These are phyloP conservation scores for Backusella australiensis DNA, from an alignment of 192 early-diverging fungal species.

Conservation along the genomic window DNA sequence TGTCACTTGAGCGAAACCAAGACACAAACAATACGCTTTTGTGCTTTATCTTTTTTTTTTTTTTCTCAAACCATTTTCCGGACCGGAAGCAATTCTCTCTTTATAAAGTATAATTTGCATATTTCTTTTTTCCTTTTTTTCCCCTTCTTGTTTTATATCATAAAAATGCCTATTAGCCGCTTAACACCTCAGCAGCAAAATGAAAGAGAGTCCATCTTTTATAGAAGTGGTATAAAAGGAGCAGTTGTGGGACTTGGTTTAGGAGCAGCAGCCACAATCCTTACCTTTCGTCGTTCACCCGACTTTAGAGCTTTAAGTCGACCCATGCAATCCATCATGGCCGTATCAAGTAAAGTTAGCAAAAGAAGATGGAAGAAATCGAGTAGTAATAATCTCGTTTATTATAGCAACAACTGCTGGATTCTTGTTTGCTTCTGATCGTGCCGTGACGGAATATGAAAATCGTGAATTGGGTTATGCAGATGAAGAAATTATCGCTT, in stretches of 20 bases:
- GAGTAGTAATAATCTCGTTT: neutral
- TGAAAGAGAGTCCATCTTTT: slow-evolving; percentile 17
- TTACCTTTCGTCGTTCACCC: slow-evolving; percentile 32
- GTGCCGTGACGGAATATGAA: slow-evolving; percentile 31
- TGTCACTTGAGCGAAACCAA: neutral
- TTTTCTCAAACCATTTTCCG: neutral
- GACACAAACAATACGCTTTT: neutral
- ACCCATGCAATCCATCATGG: slow-evolving; percentile 37
- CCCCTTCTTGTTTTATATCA: neutral
- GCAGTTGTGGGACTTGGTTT: slow-evolving; percentile 39
- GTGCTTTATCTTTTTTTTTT: neutral
- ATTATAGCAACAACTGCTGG: slow-evolving; percentile 32
- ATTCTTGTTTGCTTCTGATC: slow-evolving; percentile 35
- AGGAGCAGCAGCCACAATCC: slow-evolving; percentile 31
- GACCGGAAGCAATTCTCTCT: neutral
- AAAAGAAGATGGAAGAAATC: neutral
- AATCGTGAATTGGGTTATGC: slow-evolving; percentile 33
- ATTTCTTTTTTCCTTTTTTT: neutral
- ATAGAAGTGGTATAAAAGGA: slow-evolving; percentile 33
- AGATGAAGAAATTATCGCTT: slow-evolving; percentile 24
- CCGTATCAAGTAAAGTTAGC: slow-evolving; percentile 29
- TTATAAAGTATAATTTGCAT: neutral
- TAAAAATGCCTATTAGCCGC: slow-evolving; percentile 12
- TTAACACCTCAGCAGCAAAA: slow-evolving; percentile 29
- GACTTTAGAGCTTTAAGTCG: slow-evolving; percentile 27